Conservation (phyloP, 768 basidiomycete species). For the Lentinula edodes region DNA sequence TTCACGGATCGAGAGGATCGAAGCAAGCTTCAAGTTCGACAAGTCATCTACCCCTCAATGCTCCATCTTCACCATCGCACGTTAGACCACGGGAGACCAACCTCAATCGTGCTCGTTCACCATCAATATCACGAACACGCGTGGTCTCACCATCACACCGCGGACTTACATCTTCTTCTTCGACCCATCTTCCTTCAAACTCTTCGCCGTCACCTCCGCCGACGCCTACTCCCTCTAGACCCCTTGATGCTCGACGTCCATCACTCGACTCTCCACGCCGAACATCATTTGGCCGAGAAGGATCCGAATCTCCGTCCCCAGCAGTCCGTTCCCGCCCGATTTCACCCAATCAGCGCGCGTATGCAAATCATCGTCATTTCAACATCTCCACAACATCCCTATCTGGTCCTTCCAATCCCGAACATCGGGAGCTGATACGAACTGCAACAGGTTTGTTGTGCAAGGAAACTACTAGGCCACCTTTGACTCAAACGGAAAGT, state of each 20-base stretch:
- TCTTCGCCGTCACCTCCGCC: slow-evolving; percentile 24
- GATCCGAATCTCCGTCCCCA: slow-evolving; percentile 34
- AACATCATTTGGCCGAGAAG: slow-evolving; percentile 28
- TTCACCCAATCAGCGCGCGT: slow-evolving; percentile 43
- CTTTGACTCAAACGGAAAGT: slow-evolving; percentile 44
- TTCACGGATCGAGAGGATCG: slow-evolving; percentile 29
- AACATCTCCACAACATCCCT: slow-evolving; percentile 60
- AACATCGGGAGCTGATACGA: slow-evolving; percentile 65
- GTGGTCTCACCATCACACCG: slow-evolving; percentile 36
- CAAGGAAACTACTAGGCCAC: slow-evolving; percentile 59
- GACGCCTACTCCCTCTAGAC: slow-evolving; percentile 17
- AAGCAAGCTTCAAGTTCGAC: slow-evolving; percentile 28
- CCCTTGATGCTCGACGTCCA: slow-evolving; percentile 27
- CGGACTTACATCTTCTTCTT: slow-evolving; percentile 41
- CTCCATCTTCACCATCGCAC: slow-evolving; percentile 27
- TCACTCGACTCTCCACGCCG: slow-evolving; percentile 33
- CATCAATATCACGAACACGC: slow-evolving; percentile 30
- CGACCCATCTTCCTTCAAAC: slow-evolving; percentile 43
- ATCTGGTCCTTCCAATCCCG: slow-evolving; percentile 40
- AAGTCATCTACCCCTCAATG: slow-evolving; percentile 34
- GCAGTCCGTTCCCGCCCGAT: slow-evolving; percentile 35
- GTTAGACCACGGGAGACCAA: slow-evolving; percentile 29
- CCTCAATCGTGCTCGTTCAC: slow-evolving; percentile 38
- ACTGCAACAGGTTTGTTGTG: slow-evolving; percentile 58
- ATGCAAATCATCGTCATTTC: slow-evolving; percentile 49